A percentile compares a stretch with the other conserved stretches of the same genome.
Evolutionary conservation across 768 basidiomycete genomes (phyloP).

Genomic region (Panaeolus papilionaceus): DNA sequence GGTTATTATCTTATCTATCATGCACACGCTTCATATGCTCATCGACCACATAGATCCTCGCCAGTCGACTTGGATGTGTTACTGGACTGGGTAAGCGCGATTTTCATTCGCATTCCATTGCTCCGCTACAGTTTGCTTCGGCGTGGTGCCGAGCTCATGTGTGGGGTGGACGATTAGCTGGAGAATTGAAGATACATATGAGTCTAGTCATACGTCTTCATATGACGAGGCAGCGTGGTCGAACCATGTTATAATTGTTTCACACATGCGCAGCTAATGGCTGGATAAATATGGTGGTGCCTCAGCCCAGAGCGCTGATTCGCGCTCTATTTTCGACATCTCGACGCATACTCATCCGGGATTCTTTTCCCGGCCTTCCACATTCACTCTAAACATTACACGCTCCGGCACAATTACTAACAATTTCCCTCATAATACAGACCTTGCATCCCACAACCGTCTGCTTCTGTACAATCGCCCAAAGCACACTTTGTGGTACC

Average conservation of each 20-base stretch:
- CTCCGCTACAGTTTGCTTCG: neutral
- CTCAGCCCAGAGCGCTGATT: neutral
- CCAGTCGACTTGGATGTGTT: conserved; percentile 82
- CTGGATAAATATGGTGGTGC: conserved; percentile 1
- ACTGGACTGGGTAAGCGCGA: conserved; percentile 71
- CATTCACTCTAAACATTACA: neutral
- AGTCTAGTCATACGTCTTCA: neutral
- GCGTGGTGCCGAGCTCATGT: neutral
- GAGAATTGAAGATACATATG: conserved; percentile 1
- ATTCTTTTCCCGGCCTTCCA: neutral
- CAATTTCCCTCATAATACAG: conserved; percentile 30
- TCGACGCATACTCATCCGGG: neutral
- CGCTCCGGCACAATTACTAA: conserved; percentile 3
- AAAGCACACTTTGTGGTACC: conserved; percentile 58
- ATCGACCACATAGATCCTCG: conserved; percentile 58
- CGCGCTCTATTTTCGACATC: neutral
- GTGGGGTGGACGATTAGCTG: neutral
- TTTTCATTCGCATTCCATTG: conserved; percentile 13
- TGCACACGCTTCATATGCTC: neutral
- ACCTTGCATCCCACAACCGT: conserved; percentile 64
- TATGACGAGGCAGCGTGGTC: conserved; percentile 3
- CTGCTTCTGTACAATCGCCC: conserved; percentile 69
- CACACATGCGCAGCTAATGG: neutral
- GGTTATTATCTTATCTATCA: conserved; percentile 41
- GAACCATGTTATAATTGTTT: neutral